These are phyloP conservation scores for Eremothecium gossypii DNA, from an alignment of 1,139 yeast genomes.

Conservation along the genomic window DNA sequence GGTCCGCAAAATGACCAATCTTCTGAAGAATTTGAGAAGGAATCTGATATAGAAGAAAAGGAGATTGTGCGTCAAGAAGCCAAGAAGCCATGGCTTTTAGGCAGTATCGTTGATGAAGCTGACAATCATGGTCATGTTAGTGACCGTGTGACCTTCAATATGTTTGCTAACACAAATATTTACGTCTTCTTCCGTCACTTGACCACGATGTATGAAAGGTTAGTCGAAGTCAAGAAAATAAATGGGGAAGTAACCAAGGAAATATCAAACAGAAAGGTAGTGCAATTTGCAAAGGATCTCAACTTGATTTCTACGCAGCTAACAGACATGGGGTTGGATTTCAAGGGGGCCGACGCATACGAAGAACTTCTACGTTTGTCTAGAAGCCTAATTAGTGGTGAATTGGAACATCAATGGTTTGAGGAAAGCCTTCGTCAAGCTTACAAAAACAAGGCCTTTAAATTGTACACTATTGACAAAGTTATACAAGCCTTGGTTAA, in stretches of 20 bases:
- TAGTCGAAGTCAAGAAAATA: conserved; percentile 64
- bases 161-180: conserved; percentile 85
- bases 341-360: conserved; percentile 66
- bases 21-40: conserved; percentile 16
- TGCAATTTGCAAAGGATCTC: conserved; percentile 82
- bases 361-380: conserved; percentile 64
- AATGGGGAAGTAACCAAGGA: conserved; percentile 63
- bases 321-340: conserved; percentile 64
- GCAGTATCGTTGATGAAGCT: conserved; percentile 49
- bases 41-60: conserved; percentile 27
- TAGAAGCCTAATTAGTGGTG: conserved; percentile 77
- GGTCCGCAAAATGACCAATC: conserved; percentile 14
- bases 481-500: conserved; percentile 84
- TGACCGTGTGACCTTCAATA: conserved; percentile 45
- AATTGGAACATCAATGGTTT: conserved; percentile 88
- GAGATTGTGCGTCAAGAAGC: conserved; percentile 31
- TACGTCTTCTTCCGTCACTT: conserved; percentile 86
- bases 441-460: conserved; percentile 86
- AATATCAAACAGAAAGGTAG: conserved; percentile 52
- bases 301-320: conserved; percentile 75
- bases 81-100: conserved; percentile 46
- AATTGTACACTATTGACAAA: conserved; percentile 86
- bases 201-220: conserved; percentile 71
- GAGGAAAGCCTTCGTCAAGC: conserved; percentile 95
- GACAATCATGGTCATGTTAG: conserved; percentile 27